Conservation (phyloP, 306 rosid species). For the Morella rubra region DNA sequence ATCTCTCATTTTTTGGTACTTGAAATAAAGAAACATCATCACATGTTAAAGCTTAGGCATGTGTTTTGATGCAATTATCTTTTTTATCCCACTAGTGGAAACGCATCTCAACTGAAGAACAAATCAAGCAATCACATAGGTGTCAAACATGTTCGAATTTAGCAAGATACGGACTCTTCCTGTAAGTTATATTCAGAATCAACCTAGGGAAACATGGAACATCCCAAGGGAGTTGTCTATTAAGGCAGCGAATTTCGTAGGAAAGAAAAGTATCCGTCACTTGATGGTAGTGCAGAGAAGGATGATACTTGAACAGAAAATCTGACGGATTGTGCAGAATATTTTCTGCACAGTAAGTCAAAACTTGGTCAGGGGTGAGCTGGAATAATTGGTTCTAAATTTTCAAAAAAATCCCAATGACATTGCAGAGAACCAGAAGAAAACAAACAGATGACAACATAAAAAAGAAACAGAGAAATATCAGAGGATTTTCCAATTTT, state of each 20-base stretch:
- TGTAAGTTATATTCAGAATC: not conserved
- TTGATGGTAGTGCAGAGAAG: not conserved
- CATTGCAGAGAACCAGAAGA: constrained; percentile 21
- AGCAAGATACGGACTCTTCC: not conserved
- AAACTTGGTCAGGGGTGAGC: not conserved
- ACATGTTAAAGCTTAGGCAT: not conserved
- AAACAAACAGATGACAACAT: constrained; percentile 15
- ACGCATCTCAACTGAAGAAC: not conserved
- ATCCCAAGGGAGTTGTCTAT: not conserved
- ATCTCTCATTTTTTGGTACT: not conserved
- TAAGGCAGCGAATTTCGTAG: not conserved
- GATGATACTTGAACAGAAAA: not conserved
- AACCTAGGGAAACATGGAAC: not conserved
- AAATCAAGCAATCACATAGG: not conserved
- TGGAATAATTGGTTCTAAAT: not conserved
- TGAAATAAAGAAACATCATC: not conserved
- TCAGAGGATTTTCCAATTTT: constrained; percentile 12
- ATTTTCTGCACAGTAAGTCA: not conserved
- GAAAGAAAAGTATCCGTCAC: not conserved
- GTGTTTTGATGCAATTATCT: not conserved
- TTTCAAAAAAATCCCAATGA: not conserved
- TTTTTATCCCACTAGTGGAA: not conserved
- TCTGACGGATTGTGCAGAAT: not conserved
- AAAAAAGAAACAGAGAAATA: constrained; percentile 24
- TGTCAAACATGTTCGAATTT: not conserved